Base-by-base conservation (phyloP, 768 basidiomycete genomes). In the Tulasnella calospora region DNA sequence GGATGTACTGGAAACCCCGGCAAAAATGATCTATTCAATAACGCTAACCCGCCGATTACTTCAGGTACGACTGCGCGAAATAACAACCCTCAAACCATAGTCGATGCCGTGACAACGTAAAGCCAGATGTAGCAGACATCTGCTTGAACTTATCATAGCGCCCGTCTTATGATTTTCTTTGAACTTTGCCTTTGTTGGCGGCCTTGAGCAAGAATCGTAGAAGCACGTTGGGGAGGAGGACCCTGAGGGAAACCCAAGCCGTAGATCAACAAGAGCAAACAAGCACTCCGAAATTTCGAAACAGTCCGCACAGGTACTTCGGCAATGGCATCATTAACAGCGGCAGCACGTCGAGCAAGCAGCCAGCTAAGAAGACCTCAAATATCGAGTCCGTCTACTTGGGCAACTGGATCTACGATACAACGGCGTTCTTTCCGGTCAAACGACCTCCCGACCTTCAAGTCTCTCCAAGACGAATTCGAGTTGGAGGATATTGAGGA, bases 401-500 rank as follows among this genome's bases (percentile, higher is more conserved):
- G 61, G 61, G 61, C 33, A 13, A 35, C 61, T 17, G 61, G 61
- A 30, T 67, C 61, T 27, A 30, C 61, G 10, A 15, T 27, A 12
- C 75, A 76, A 40, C 51, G 38, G 17, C 75, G 75, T 21, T 40
- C 38, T 35, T 76, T 76, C 75, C 27, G 75, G 33, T 57, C 75
- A 15, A 76, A 57, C 27, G 47, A 69, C 15, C 46, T 55, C 1
- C 77, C 77, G 21, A 71, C 69, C 40, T 78, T 71, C 71, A 79
- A 73, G 78, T 38, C 44, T 40, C 69, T 79, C 23, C 69, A 78
- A 47, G 81, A 81, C 44, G 80, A 78, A 33, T 81, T 76, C 74
- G 82, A 82, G 73, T 78, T 83, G 36, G 78, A 77, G 33, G 73
- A 79, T 36, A 61, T 82, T 17, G 74, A 80, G 41, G 75, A 81